Evolutionary conservation across 1,284 basidiomycete genomes (phyloP).

Genomic region (Termitomyces sp.): DNA sequence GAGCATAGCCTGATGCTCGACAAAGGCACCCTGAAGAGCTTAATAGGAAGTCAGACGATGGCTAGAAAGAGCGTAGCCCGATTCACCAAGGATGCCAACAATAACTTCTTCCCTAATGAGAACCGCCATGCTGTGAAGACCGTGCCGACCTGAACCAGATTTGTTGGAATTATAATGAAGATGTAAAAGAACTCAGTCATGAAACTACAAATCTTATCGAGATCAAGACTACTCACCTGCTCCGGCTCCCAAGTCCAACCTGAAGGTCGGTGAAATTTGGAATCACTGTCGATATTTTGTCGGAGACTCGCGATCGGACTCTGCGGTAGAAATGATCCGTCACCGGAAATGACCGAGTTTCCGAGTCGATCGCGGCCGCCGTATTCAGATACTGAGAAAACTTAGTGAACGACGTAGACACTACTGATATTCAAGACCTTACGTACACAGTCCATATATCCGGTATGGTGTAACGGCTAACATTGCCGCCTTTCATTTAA

Average conservation of each 20-base stretch:
- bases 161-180: background rate
- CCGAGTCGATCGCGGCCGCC: no score
- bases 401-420: no score
- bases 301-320: background rate
- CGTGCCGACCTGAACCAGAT: background rate
- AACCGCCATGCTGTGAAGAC: conserved; percentile 5
- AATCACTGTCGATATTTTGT: background rate
- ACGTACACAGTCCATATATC: background rate
- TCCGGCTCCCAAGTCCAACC: background rate
- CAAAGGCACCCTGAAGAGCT: conserved; percentile 94
- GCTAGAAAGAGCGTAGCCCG: background rate
- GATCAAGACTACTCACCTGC: background rate
- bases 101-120: conserved; percentile 17
- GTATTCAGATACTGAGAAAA: no score
- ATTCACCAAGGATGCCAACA: conserved; percentile 38
- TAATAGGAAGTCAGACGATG: background rate
- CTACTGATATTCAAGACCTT: no score
- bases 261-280: background rate
- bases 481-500: background rate
- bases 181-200: background rate
- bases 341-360: background rate
- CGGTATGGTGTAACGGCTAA: background rate
- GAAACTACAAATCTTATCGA: background rate
- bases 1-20: conserved; percentile 78
- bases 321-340: background rate